Evolutionary conservation across 441 rosid species (phyloP).

Genomic region (Biscutella laevigata): DNA sequence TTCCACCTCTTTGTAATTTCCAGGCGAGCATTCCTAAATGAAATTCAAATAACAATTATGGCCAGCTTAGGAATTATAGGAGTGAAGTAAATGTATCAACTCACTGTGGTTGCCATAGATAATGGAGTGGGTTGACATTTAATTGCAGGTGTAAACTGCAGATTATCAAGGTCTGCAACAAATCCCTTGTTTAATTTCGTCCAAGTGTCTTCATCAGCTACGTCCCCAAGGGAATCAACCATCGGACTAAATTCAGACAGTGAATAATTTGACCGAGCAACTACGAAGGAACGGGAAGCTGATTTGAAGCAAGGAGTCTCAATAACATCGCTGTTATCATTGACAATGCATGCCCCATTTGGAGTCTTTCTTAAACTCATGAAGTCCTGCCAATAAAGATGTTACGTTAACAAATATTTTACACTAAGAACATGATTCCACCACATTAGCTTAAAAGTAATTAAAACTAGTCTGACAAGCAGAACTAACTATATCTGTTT

Average conservation of each 20-base stretch:
- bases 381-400: slow-evolving; percentile 18
- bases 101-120: slow-evolving; percentile 46
- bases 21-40: slow-evolving; percentile 12
- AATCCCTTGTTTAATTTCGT: slow-evolving; percentile 78
- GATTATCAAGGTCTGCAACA: slow-evolving; percentile 64
- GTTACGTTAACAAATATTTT: slow-evolving; percentile 3
- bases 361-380: slow-evolving; percentile 28
- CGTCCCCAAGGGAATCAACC: slow-evolving; percentile 58
- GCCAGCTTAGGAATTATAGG: background rate
- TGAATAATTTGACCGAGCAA: slow-evolving; percentile 56
- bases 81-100: slow-evolving; percentile 27
- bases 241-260: slow-evolving; percentile 68
- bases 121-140: slow-evolving; percentile 56
- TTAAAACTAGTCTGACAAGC: background rate
- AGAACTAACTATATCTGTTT: background rate
- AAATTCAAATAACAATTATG: background rate
- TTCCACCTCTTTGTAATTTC: slow-evolving; percentile 34
- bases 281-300: slow-evolving; percentile 59
- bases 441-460: background rate
- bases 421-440: background rate
- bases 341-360: slow-evolving; percentile 35
- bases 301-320: slow-evolving; percentile 56
- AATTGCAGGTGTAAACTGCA: slow-evolving; percentile 65
- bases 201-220: slow-evolving; percentile 96
- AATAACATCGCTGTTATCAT: slow-evolving; percentile 34